Conservation (phyloP, 148 eudicot species). For the Camellia sinensis region DNA sequence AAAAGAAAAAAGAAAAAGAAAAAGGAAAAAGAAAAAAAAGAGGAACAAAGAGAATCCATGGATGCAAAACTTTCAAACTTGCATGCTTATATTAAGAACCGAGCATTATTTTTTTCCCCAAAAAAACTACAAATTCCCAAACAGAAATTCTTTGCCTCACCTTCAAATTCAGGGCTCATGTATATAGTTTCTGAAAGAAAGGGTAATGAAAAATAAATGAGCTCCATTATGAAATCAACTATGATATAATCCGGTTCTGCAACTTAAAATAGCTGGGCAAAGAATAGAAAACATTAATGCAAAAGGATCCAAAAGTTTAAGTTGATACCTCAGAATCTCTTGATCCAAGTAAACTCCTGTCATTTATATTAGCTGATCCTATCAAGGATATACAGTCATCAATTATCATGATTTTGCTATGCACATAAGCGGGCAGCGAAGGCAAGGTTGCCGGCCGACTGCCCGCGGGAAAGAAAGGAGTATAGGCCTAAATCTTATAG, state of each 20-base stretch:
- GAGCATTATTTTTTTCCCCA: not conserved
- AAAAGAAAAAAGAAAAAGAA: not conserved
- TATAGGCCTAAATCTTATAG: too few relatives aligned
- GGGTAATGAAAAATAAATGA: not conserved
- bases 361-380: constrained; percentile 97
- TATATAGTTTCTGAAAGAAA: not conserved
- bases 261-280: not conserved
- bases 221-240: not conserved
- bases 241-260: not conserved
- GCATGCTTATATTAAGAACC: not conserved
- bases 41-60: not conserved
- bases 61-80: not conserved
- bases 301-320: constrained; percentile 4
- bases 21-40: not conserved
- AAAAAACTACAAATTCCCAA: not conserved
- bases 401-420: constrained; percentile 94
- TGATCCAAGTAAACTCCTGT: constrained; percentile 95
- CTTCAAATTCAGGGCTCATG: not conserved
- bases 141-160: not conserved
- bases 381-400: constrained; percentile 77
- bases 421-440: too few relatives aligned
- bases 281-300: not conserved
- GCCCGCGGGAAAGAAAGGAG: too few relatives aligned
- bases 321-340: constrained; percentile 88
- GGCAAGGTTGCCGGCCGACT: too few relatives aligned